Percentiles rank a stretch among this genome's conserved stretches.
phyloP scores from a whole-genome alignment of 2,329 filamentous ascomycete species.

The Tolypocladium nubicola region DNA sequence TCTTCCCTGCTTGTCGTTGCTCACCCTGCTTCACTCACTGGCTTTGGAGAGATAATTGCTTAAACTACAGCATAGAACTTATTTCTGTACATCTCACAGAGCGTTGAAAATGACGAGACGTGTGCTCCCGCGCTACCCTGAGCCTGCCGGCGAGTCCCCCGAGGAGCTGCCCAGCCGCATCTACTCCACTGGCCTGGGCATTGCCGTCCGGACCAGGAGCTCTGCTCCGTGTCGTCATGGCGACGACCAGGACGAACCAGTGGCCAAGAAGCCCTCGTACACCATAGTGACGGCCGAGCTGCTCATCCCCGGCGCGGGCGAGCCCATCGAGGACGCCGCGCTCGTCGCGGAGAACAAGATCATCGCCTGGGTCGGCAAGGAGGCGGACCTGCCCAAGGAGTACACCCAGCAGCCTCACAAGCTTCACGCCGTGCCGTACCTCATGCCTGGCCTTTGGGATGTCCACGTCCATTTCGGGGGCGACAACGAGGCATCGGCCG shows the following conservation, averaged over 20 bases:
- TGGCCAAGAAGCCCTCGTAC: slow-evolving; percentile 15
- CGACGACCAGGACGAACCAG: neutral
- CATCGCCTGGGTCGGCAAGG: slow-evolving; percentile 25
- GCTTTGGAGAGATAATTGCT: neutral
- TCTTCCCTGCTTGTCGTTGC: neutral
- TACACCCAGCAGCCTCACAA: slow-evolving; percentile 18
- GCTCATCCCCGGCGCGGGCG: slow-evolving; percentile 25
- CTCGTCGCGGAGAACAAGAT: slow-evolving; percentile 24
- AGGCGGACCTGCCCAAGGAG: slow-evolving; percentile 15
- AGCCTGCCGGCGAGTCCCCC: neutral
- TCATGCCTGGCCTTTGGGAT: slow-evolving; percentile 43
- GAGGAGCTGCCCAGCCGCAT: slow-evolving; percentile 4
- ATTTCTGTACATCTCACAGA: neutral
- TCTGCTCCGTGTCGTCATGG: neutral
- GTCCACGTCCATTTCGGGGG: slow-evolving; percentile 36
- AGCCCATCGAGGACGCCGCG: slow-evolving; percentile 18
- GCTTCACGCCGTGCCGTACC: slow-evolving; percentile 23
- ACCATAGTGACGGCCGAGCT: slow-evolving; percentile 22
- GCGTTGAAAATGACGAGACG: slow-evolving; percentile 1
- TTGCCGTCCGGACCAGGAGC: slow-evolving; percentile 10
- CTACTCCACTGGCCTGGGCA: slow-evolving; percentile 18
- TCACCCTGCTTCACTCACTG: neutral
- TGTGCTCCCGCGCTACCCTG: neutral
- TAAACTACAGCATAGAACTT: neutral
- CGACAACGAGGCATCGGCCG: slow-evolving; percentile 9